Evolutionary conservation across 2,329 filamentous ascomycete genomes (phyloP).

Genomic region (Epichloe hybrida): DNA sequence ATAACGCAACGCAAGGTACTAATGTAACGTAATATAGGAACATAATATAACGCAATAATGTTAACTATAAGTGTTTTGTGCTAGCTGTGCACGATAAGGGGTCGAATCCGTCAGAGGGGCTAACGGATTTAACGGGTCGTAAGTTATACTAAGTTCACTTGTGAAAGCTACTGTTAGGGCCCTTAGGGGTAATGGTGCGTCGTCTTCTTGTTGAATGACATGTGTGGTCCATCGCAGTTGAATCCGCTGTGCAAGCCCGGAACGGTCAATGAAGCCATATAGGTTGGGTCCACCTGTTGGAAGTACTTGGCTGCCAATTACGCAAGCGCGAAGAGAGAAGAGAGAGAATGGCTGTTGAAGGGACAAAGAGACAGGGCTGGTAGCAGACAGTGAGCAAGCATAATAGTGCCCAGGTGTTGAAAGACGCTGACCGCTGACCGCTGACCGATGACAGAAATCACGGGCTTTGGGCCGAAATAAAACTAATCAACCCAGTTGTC

Average conservation of each 20-base stretch:
- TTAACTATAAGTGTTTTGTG: no score
- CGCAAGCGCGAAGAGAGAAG: background rate
- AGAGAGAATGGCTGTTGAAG: background rate
- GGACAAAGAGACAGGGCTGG: background rate
- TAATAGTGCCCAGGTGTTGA: background rate
- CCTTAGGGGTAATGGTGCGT: constrained; percentile 7
- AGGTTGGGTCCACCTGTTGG: constrained; percentile 36
- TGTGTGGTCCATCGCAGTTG: constrained; percentile 20
- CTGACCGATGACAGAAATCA: background rate
- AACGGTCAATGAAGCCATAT: constrained; percentile 37
- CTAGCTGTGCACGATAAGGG: no score
- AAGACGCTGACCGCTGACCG: background rate
- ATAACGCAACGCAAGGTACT: no score
- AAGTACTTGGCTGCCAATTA: constrained; percentile 34
- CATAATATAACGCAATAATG: no score
- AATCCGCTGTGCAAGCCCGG: constrained; percentile 18
- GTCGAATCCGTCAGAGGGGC: no score
- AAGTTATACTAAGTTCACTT: no score
- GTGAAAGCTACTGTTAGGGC: no score
- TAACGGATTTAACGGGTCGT: no score
- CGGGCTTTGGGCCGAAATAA: background rate
- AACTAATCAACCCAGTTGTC: background rate
- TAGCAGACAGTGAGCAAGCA: background rate
- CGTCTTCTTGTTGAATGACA: constrained; percentile 19
- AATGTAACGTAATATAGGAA: no score